Base-by-base conservation (phyloP, 2,329 filamentous ascomycete species). In the Venturia carpophila region DNA sequence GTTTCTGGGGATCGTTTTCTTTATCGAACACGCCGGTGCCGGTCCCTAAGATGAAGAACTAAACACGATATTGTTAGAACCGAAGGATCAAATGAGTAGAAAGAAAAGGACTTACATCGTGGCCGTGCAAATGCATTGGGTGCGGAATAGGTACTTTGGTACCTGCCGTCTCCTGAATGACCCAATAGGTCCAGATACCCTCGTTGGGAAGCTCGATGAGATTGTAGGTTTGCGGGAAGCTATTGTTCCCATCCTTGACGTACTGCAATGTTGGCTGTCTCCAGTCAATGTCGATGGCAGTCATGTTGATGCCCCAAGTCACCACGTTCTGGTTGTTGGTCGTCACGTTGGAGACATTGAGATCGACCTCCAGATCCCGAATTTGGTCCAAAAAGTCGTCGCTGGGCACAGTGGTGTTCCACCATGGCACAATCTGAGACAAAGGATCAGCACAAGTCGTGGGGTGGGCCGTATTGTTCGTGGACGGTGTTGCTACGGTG, bases 111-210 rank as follows among this genome's bases (percentile, higher is more conserved):
- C 52, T 58, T 5, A 58, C 52, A 45, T 61, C 61, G 17, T 67
- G 62, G 47, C 75, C 75, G 67, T 77, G 75, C 11, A 77, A 71
- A 68, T 77, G 75, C 45, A 77, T 76, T 2, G 75, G 68, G 56
- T 68, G 68, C 13, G 76, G 65, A 75, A 75, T 70, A 5, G 79
- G 76, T 1, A 79, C 66, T 2, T 71, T 67, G 64, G 75, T 67
- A 5, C 71, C 74, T 5, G 72, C 71, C 1, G 74, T 71, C 67
- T 77, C 74, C 65, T 82, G 78, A 60, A 82, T 78, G 66, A 78
- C 76, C 79, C 78, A 82, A 67, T 79, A 77, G 39, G 78, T 79
- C 79, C 78, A 80, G 42, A 55, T 71, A 37, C 70, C 71, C 56
- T 71, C 71, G 17, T 69, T 73, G 1, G 75, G 73, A 13, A 79